These are phyloP conservation scores for Hortiboletus campestris DNA, from an alignment of 768 basidiomycete species.

Conservation along the genomic window DNA sequence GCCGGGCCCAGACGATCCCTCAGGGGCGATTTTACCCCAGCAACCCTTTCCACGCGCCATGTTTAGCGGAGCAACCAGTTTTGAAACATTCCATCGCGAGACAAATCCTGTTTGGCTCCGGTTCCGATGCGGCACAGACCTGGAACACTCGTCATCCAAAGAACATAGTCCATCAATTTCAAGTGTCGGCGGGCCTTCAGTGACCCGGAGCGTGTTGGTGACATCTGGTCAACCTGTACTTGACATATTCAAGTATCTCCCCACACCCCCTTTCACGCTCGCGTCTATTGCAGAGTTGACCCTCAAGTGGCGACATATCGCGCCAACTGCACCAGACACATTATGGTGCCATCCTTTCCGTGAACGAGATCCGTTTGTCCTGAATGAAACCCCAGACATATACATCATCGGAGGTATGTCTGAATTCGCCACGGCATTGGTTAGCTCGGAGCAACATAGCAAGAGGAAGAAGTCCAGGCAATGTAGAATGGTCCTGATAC, in stretches of 20 bases:
- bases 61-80: conserved; percentile 63
- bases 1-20: conserved; percentile 85
- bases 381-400: conserved; percentile 81
- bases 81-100: conserved; percentile 67
- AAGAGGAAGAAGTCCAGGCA: conserved; percentile 30
- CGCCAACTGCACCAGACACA: conserved; percentile 98
- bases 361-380: conserved; percentile 83
- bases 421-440: conserved; percentile 71
- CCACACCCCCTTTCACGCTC: conserved; percentile 65
- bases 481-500: conserved; percentile 78
- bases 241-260: conserved; percentile 93
- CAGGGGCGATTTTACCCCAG: conserved; percentile 88
- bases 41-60: conserved; percentile 91
- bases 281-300: conserved; percentile 75
- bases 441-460: conserved; percentile 39
- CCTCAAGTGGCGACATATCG: conserved; percentile 91
- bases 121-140: conserved; percentile 46
- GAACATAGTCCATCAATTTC: conserved; percentile 1
- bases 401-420: conserved; percentile 94
- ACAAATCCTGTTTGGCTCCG: conserved; percentile 90
- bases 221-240: conserved; percentile 92
- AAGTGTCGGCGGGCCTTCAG: conserved; percentile 13
- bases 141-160: conserved; percentile 19
- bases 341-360: conserved; percentile 98
- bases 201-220: conserved; percentile 65